A percentile compares a stretch with the other conserved stretches of the same genome.
phyloP scores from a whole-genome alignment of 2,329 filamentous ascomycete genomes.

The Arthrobotrys sphaeroides region DNA sequence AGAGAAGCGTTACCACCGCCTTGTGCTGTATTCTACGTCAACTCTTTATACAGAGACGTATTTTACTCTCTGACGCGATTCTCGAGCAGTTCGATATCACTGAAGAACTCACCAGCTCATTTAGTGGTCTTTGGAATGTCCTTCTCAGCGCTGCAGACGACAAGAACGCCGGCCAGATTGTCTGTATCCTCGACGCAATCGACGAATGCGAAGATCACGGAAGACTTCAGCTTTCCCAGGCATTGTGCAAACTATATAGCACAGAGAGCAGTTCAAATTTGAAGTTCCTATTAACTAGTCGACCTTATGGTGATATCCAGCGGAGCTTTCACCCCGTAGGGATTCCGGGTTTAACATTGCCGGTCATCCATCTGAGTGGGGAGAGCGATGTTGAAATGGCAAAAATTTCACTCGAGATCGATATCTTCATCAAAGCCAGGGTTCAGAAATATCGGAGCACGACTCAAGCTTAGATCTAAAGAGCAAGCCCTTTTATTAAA shows the following conservation, averaged over 20 bases:
- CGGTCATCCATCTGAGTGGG: slow-evolving; percentile 37
- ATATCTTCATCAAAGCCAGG: slow-evolving; percentile 54
- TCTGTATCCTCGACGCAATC: slow-evolving; percentile 60
- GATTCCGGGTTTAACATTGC: background rate
- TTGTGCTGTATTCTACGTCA: slow-evolving; percentile 61
- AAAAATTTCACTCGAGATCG: slow-evolving; percentile 56
- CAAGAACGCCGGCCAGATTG: background rate
- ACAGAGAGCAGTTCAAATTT: slow-evolving; percentile 49
- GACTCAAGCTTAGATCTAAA: background rate
- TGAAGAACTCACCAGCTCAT: background rate
- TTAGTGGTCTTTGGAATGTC: slow-evolving; percentile 25
- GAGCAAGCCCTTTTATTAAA: background rate
- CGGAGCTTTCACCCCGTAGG: slow-evolving; percentile 52
- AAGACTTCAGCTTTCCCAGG: slow-evolving; percentile 55
- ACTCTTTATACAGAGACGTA: slow-evolving; percentile 58
- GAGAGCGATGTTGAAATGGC: slow-evolving; percentile 46
- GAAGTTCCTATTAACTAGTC: slow-evolving; percentile 54
- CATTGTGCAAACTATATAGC: slow-evolving; percentile 57
- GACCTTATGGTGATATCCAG: slow-evolving; percentile 58
- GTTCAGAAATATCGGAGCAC: slow-evolving; percentile 8
- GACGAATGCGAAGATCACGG: slow-evolving; percentile 61
- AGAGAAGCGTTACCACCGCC: slow-evolving; percentile 56
- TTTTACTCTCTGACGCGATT: slow-evolving; percentile 40
- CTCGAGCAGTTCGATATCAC: background rate
- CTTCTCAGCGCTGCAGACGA: background rate